Base-by-base conservation (phyloP, 2,329 filamentous ascomycete species). In the Sarocladiaceae sp. region DNA sequence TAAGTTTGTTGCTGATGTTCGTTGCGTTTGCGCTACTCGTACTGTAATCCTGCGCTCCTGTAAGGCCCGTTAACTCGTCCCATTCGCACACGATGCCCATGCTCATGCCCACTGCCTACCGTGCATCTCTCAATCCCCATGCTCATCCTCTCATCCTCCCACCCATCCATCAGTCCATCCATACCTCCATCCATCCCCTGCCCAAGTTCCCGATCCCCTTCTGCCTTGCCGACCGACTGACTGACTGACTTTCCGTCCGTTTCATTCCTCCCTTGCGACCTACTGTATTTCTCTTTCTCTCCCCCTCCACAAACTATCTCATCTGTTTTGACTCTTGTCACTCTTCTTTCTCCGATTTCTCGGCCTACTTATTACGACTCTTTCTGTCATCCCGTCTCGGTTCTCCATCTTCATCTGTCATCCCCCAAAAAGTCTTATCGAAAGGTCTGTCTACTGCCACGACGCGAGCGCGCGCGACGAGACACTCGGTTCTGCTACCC, bases 231-330 rank as follows among this genome's bases (percentile, higher is more conserved):
- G 7, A 18, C 21, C 42, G 23, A 21, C 31, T 34, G 34, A 24
- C 27, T 13, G 26, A 39, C 19, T 24, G 34, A 39, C 37, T 41
- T 13, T 15, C n/a, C 23, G n/a, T 29, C n/a, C 37, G 37, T 41
- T 41, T 41, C 37, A 41, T 41, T 41, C 37, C 37, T 41, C 37
- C 37, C 37, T 41, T 27, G 37, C 23, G 29, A 27, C 37, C 24
- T 27, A 29, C 29, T 39, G n/a, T n/a, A n/a, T n/a, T n/a, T n/a
- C n/a, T n/a, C n/a, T 16, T 27, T 41, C 16, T 41, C 13, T 15
- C 13, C 29, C 37, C 37, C 37, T 41, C 37, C 37, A 41, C 37
- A 41, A 41, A 9, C 37, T 29, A 11, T 16, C 11, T 9, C 37
- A 19, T 18, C 16, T 29, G 13, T 29, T 29, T 21, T 39, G n/a